phyloP scores from a whole-genome alignment of 805 yeast genomes.

The Helenozyma rhizophorensis region DNA sequence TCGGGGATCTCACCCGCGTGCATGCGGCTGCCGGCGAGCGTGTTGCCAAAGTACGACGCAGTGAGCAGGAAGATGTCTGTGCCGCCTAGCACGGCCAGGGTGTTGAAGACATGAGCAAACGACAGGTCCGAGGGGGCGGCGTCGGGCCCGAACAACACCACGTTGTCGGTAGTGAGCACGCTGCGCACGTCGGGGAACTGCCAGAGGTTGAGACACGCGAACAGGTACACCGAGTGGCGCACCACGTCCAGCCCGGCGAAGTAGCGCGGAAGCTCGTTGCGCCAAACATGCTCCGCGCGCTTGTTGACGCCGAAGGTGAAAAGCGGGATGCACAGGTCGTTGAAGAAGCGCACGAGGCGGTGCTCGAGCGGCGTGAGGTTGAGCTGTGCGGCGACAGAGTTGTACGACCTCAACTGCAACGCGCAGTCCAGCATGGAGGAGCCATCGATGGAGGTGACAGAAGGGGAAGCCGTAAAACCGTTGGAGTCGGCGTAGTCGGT shows the following conservation, averaged over 20 bases:
- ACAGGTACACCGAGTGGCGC: conserved; percentile 21
- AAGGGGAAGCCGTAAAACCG: no score
- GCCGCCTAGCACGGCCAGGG: conserved; percentile 5
- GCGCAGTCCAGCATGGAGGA: background rate
- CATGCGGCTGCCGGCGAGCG: conserved; percentile 12
- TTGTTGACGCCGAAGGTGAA: conserved; percentile 22
- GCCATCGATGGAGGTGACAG: no score
- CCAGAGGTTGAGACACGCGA: conserved; percentile 23
- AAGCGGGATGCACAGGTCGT: conserved; percentile 22
- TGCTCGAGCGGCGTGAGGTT: conserved; percentile 20
- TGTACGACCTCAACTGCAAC: conserved; percentile 3
- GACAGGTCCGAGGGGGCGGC: background rate
- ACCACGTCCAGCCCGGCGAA: conserved; percentile 23
- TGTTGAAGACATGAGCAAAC: conserved; percentile 9
- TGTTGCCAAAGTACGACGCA: conserved; percentile 20
- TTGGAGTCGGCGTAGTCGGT: background rate
- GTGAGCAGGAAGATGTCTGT: conserved; percentile 14
- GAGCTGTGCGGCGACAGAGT: conserved; percentile 18
- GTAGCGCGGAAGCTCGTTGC: conserved; percentile 20
- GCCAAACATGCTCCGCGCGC: conserved; percentile 22
- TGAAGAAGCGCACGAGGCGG: conserved; percentile 25
- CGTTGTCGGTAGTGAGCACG: conserved; percentile 7
- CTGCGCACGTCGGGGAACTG: conserved; percentile 17
- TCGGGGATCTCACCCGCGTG: conserved; percentile 3
- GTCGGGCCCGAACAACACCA: background rate